A percentile compares a stretch with the other conserved stretches of the same genome.
Conservation (phyloP, 2,329 filamentous ascomycete genomes). For the Emmonsia crescens region DNA sequence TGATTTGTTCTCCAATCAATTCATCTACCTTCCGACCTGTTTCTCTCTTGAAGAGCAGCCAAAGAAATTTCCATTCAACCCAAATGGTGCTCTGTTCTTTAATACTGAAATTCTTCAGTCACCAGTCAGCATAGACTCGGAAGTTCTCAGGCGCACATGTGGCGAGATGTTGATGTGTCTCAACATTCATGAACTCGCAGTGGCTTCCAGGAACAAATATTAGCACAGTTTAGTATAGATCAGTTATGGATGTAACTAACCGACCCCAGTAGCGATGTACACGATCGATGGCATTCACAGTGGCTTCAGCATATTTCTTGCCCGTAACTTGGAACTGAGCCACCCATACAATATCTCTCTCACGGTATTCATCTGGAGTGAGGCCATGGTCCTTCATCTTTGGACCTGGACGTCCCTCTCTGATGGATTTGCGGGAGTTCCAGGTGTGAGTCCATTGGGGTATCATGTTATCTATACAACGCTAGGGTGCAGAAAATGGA, state of each 20-base stretch:
- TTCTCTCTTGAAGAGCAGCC: conserved; percentile 2
- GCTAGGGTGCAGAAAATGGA: too few species aligned
- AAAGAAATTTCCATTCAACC: conserved; percentile 6
- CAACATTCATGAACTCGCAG: conserved; percentile 2
- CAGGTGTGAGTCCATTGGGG: background rate
- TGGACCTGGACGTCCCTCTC: background rate
- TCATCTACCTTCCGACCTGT: conserved; percentile 6
- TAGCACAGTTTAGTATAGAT: background rate
- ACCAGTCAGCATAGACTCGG: background rate
- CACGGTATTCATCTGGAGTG: too few species aligned
- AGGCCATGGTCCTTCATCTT: too few species aligned
- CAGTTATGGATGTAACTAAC: background rate
- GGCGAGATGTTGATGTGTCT: background rate
- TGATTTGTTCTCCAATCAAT: conserved; percentile 6
- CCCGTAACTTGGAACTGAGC: conserved; percentile 1
- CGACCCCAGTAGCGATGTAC: conserved; percentile 4
- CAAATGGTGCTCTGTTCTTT: background rate
- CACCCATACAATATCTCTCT: too few species aligned
- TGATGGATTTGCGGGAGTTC: background rate
- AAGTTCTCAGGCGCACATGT: conserved; percentile 4
- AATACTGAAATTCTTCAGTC: background rate
- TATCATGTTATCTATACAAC: background rate
- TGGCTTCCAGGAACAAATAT: conserved; percentile 1
- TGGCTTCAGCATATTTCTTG: conserved; percentile 8
- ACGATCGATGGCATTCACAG: background rate